Percentiles rank a stretch among this genome's conserved stretches.
phyloP scores from a whole-genome alignment of 306 rosid species.

The Ziziphus jujuba region DNA sequence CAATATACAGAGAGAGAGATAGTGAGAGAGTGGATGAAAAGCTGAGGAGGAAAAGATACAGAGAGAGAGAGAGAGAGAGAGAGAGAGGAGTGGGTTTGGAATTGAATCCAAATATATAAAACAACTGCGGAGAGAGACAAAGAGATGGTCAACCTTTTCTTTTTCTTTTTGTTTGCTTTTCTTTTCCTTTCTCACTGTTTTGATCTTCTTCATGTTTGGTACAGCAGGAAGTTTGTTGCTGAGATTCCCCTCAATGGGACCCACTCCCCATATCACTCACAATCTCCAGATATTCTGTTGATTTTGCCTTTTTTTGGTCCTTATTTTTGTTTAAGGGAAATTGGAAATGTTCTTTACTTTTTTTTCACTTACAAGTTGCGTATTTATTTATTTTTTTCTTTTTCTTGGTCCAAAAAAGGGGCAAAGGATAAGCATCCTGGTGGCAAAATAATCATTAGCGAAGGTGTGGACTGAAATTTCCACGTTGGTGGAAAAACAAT shows the following conservation, averaged over 20 bases:
- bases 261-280: slow-evolving; percentile 23
- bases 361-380: not conserved
- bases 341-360: no score
- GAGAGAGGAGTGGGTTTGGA: not conserved
- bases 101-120: not conserved
- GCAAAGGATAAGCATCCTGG: no score
- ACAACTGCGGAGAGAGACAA: not conserved
- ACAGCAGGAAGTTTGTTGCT: slow-evolving; percentile 28
- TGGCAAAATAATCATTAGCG: no score
- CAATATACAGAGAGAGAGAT: not conserved
- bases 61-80: not conserved
- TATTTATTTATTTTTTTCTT: no score
- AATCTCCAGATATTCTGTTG: slow-evolving; percentile 19
- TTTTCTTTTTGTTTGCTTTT: not conserved
- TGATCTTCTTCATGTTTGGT: not conserved
- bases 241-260: slow-evolving; percentile 32
- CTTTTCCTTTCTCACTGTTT: not conserved
- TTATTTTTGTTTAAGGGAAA: not conserved
- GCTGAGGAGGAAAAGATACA: not conserved
- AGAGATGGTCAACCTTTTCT: not conserved
- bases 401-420: not conserved
- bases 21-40: not conserved
- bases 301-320: not conserved
- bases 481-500: no score
- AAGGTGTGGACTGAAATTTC: no score